Evolutionary conservation across 2,329 filamentous ascomycete genomes (phyloP).

Genomic region (Lachnellula willkommii): DNA sequence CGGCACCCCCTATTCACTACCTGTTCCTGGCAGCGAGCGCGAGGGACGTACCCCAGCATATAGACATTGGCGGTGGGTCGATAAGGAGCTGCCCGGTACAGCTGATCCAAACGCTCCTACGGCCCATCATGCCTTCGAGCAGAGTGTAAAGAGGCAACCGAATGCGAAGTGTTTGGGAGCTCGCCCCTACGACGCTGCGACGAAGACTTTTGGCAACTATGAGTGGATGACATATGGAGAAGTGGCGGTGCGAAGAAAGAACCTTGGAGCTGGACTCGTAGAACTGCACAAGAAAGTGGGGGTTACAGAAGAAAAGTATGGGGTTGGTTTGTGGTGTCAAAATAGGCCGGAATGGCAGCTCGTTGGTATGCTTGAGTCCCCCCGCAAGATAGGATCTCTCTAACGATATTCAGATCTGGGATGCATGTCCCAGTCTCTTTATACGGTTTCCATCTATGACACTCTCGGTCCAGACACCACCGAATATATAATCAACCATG

Average conservation of each 20-base stretch:
- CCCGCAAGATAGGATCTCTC: constrained; percentile 6
- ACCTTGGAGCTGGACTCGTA: constrained; percentile 79
- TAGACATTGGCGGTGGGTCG: constrained; percentile 72
- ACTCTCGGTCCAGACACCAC: constrained; percentile 86
- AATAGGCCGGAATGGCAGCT: constrained; percentile 89
- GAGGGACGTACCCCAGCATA: constrained; percentile 73
- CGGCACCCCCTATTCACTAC: constrained; percentile 62
- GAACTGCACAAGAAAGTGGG: constrained; percentile 73
- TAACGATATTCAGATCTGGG: constrained; percentile 60
- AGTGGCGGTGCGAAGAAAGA: constrained; percentile 71
- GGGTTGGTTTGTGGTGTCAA: constrained; percentile 78
- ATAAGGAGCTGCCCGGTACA: constrained; percentile 65
- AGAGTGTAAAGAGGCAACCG: constrained; percentile 54
- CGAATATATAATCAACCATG: constrained; percentile 94
- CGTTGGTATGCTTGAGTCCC: constrained; percentile 47
- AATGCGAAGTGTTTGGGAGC: constrained; percentile 72
- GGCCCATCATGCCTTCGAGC: constrained; percentile 76
- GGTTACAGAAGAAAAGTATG: constrained; percentile 61
- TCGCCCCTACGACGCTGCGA: constrained; percentile 70
- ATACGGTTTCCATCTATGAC: constrained; percentile 90
- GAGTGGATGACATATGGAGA: constrained; percentile 80
- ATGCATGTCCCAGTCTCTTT: constrained; percentile 80
- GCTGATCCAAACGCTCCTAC: constrained; percentile 67
- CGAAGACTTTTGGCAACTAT: constrained; percentile 69
- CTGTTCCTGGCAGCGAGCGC: constrained; percentile 68